Evolutionary conservation across 1,284 basidiomycete species (phyloP).

Genomic region (Stygiomarasmius scandens): DNA sequence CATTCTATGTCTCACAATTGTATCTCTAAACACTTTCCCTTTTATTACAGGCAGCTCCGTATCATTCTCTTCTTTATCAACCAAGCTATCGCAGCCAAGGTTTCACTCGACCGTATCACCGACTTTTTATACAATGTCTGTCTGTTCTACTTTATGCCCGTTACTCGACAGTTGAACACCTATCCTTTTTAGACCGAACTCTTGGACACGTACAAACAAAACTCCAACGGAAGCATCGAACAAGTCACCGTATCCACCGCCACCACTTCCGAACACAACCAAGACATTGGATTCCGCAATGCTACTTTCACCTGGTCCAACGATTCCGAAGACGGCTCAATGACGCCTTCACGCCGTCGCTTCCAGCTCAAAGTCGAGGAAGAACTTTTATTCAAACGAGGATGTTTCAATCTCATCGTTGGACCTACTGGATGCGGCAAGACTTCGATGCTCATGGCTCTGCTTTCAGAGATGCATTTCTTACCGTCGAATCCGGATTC

Average conservation of each 20-base stretch:
- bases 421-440: constrained; percentile 58
- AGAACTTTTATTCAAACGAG: constrained; percentile 59
- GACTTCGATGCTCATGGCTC: constrained; percentile 56
- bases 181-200: constrained; percentile 49
- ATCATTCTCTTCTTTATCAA: constrained; percentile 27
- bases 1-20: constrained; percentile 38
- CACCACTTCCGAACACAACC: constrained; percentile 27
- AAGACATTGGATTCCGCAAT: constrained; percentile 42
- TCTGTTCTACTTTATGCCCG: background rate
- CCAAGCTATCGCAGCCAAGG: constrained; percentile 37
- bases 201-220: constrained; percentile 47
- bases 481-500: constrained; percentile 55
- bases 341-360: constrained; percentile 35
- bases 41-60: constrained; percentile 38
- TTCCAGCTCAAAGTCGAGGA: constrained; percentile 53
- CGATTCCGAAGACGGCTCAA: constrained; percentile 28
- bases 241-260: constrained; percentile 29
- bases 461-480: constrained; percentile 67
- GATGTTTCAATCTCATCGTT: constrained; percentile 64
- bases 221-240: constrained; percentile 15
- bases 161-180: too few relatives aligned
- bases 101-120: constrained; percentile 52
- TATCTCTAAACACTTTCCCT: constrained; percentile 39
- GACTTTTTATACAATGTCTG: constrained; percentile 45
- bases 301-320: constrained; percentile 47